These are phyloP conservation scores for Wickerhamomyces alni DNA, from an alignment of 805 yeast genomes.

Conservation along the genomic window DNA sequence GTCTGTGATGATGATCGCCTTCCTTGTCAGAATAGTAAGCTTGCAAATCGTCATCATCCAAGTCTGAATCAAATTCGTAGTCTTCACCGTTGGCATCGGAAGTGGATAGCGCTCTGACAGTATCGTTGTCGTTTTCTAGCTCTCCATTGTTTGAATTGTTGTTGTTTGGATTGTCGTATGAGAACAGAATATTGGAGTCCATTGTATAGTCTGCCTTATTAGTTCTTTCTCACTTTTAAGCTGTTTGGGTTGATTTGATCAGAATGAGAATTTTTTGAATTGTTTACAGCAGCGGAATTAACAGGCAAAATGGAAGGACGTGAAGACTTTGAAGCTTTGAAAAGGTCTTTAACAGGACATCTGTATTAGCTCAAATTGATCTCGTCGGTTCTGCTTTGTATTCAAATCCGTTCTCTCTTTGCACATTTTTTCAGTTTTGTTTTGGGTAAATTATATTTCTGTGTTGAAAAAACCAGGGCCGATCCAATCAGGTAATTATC, in stretches of 20 bases:
- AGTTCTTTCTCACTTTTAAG: no score
- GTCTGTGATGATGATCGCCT: conserved; percentile 1
- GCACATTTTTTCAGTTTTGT: background rate
- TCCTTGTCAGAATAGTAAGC: conserved; percentile 4
- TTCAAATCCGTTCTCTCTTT: no score
- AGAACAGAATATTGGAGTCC: conserved; percentile 21
- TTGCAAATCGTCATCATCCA: conserved; percentile 1
- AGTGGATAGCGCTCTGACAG: background rate
- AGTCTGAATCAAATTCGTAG: conserved; percentile 16
- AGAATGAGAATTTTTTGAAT: no score
- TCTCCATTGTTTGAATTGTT: background rate
- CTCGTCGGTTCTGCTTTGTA: no score
- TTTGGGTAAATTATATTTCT: no score
- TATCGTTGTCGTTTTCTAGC: background rate
- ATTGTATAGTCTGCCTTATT: conserved; percentile 4
- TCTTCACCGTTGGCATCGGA: conserved; percentile 5
- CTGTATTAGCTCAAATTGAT: background rate
- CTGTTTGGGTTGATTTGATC: no score
- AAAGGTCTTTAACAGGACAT: conserved; percentile 1
- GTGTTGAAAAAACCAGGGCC: background rate
- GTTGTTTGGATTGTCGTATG: conserved; percentile 3
- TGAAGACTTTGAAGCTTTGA: background rate
- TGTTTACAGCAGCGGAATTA: no score
- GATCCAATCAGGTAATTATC: background rate
- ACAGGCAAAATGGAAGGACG: background rate